phyloP scores from a whole-genome alignment of 768 basidiomycete species.

The Fibroporia radiculosa region DNA sequence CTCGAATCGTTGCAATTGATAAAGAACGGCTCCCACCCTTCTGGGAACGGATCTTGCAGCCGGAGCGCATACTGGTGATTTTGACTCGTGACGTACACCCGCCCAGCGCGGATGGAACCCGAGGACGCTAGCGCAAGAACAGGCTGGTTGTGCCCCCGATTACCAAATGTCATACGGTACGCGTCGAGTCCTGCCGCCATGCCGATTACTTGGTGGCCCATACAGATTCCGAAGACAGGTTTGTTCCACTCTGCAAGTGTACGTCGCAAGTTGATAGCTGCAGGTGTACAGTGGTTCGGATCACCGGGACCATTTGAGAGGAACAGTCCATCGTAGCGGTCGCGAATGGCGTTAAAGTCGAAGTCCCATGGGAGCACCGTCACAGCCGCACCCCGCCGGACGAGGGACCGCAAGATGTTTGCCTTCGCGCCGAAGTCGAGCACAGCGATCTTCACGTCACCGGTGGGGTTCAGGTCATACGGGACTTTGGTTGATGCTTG shows the following conservation, averaged over 20 bases:
- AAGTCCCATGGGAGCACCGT: conserved; percentile 98
- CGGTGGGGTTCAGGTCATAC: conserved; percentile 79
- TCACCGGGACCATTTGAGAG: conserved; percentile 96
- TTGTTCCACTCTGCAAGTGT: conserved; percentile 86
- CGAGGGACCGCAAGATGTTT: conserved; percentile 90
- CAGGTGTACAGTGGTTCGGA: conserved; percentile 82
- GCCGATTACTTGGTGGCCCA: conserved; percentile 98
- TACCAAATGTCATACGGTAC: conserved; percentile 99
- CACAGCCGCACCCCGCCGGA: conserved; percentile 84
- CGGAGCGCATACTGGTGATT: conserved; percentile 98
- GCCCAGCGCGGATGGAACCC: conserved; percentile 89
- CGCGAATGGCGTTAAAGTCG: conserved; percentile 88
- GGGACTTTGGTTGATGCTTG: conserved; percentile 83
- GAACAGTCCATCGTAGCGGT: conserved; percentile 92
- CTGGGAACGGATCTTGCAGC: conserved; percentile 90
- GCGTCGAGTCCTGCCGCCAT: conserved; percentile 96
- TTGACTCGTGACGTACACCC: conserved; percentile 97
- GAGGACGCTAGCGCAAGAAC: conserved; percentile 91
- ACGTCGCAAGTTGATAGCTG: conserved; percentile 68
- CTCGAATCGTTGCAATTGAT: conserved; percentile 99
- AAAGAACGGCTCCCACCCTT: conserved; percentile 98
- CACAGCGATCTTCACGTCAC: conserved; percentile 88
- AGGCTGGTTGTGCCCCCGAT: conserved; percentile 98
- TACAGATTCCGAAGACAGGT: conserved; percentile 97
- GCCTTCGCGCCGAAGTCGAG: conserved; percentile 98